Evolutionary conservation across 805 yeast species (phyloP).

Genomic region (Alloascoidea hylecoeti): DNA sequence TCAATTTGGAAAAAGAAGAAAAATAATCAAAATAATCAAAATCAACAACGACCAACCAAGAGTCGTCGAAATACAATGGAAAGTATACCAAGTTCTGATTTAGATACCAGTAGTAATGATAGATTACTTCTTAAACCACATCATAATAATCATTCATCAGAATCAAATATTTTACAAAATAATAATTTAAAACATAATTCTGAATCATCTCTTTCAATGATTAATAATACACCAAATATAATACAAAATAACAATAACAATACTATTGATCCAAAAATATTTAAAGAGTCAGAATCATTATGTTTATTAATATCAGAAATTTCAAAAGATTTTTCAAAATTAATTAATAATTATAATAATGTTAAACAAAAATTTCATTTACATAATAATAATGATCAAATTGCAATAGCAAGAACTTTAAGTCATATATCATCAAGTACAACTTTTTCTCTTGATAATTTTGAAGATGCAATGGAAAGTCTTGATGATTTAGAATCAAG

Average conservation of each 20-base stretch:
- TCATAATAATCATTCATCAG: neutral
- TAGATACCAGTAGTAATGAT: conserved; percentile 5
- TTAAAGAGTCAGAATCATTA: neutral
- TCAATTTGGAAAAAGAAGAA: conserved; percentile 9
- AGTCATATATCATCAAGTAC: too few relatives aligned
- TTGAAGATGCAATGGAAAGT: too few relatives aligned
- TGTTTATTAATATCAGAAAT: too few relatives aligned
- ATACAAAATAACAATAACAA: neutral
- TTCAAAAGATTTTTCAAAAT: too few relatives aligned
- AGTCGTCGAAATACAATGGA: too few relatives aligned
- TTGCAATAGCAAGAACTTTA: too few relatives aligned
- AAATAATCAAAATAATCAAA: neutral
- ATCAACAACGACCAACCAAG: too few relatives aligned
- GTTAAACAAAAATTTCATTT: too few relatives aligned
- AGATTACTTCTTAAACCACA: neutral
- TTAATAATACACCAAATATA: neutral
- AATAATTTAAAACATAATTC: neutral
- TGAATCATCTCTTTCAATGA: neutral
- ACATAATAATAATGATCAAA: too few relatives aligned
- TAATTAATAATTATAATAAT: too few relatives aligned
- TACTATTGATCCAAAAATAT: neutral
- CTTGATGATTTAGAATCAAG: too few relatives aligned
- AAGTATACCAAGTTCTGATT: neutral
- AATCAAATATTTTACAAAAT: neutral
- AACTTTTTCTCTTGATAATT: too few relatives aligned